Evolutionary conservation across 2,329 filamentous ascomycete species (phyloP).

Genomic region (Claviceps africana): DNA sequence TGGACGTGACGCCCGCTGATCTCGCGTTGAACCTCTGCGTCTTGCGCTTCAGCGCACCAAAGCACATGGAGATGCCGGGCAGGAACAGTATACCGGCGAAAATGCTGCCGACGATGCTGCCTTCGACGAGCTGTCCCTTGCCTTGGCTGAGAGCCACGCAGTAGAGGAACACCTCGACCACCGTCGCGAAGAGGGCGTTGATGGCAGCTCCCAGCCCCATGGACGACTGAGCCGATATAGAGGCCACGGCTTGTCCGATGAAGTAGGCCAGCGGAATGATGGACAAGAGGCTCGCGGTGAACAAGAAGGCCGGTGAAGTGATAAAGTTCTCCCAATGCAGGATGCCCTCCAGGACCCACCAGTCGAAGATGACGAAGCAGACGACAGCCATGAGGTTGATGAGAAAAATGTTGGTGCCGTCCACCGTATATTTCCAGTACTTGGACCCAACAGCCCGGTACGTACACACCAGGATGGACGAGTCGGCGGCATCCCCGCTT

Average conservation of each 20-base stretch:
- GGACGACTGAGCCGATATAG: slow-evolving; percentile 94
- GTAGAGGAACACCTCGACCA: slow-evolving; percentile 96
- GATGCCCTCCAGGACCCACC: slow-evolving; percentile 57
- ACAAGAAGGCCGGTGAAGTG: slow-evolving; percentile 75
- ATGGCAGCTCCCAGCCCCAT: slow-evolving; percentile 96
- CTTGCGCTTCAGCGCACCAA: slow-evolving; percentile 92
- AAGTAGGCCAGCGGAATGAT: slow-evolving; percentile 97
- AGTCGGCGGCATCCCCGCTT: slow-evolving; percentile 54
- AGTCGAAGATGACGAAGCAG: slow-evolving; percentile 90
- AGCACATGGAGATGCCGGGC: slow-evolving; percentile 95
- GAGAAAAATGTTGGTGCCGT: slow-evolving; percentile 97
- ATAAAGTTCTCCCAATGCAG: slow-evolving; percentile 58
- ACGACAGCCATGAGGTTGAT: slow-evolving; percentile 94
- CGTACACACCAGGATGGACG: slow-evolving; percentile 85
- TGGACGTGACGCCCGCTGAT: slow-evolving; percentile 91
- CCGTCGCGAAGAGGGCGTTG: slow-evolving; percentile 95
- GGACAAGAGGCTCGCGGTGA: slow-evolving; percentile 69
- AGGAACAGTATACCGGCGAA: slow-evolving; percentile 93
- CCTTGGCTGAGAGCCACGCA: slow-evolving; percentile 86
- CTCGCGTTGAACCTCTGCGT: slow-evolving; percentile 96
- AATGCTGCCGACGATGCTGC: slow-evolving; percentile 93
- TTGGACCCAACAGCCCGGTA: slow-evolving; percentile 87
- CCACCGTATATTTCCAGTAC: slow-evolving; percentile 99
- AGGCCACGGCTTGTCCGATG: slow-evolving; percentile 94
- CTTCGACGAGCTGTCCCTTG: slow-evolving; percentile 85